Evolutionary conservation across 495 filamentous ascomycete genomes (phyloP).

Genomic region (Podospora pseudoanserina): DNA sequence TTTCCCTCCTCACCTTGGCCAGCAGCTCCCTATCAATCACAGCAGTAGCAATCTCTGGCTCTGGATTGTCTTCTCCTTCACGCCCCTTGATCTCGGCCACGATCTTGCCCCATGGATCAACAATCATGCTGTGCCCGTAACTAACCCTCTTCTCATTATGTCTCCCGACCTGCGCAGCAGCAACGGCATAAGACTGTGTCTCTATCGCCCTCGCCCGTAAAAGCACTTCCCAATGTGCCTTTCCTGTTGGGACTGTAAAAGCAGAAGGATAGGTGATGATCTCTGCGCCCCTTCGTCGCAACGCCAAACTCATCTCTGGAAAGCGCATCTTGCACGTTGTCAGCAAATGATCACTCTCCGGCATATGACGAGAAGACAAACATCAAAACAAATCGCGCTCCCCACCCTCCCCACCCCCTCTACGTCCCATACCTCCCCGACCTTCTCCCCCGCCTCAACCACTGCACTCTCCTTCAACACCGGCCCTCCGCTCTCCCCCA

Average conservation of each 20-base stretch:
- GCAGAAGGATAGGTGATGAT: conserved; percentile 85
- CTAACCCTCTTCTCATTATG: conserved; percentile 78
- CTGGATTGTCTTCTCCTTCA: conserved; percentile 21
- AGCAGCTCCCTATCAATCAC: conserved; percentile 47
- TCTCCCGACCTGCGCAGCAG: conserved; percentile 64
- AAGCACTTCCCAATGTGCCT: conserved; percentile 78
- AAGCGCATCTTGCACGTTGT: conserved; percentile 53
- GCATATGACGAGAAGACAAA: background rate
- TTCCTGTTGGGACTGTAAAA: conserved; percentile 84
- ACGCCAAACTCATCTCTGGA: conserved; percentile 68
- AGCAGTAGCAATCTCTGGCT: conserved; percentile 45
- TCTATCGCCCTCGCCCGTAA: conserved; percentile 83
- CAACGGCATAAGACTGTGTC: conserved; percentile 81
- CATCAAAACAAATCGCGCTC: background rate
- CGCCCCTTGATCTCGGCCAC: conserved; percentile 57
- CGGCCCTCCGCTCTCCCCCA: conserved; percentile 24
- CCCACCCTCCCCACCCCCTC: background rate
- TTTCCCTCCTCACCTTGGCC: conserved; percentile 51
- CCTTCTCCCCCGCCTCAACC: conserved; percentile 26
- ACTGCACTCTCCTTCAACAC: conserved; percentile 31
- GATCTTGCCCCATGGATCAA: conserved; percentile 84
- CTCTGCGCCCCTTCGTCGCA: conserved; percentile 52
- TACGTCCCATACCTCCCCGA: background rate
- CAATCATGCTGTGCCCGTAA: conserved; percentile 85
- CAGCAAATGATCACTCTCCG: too few relatives aligned